Conservation (phyloP, 805 yeast species). For the Starmerella floricola region DNA sequence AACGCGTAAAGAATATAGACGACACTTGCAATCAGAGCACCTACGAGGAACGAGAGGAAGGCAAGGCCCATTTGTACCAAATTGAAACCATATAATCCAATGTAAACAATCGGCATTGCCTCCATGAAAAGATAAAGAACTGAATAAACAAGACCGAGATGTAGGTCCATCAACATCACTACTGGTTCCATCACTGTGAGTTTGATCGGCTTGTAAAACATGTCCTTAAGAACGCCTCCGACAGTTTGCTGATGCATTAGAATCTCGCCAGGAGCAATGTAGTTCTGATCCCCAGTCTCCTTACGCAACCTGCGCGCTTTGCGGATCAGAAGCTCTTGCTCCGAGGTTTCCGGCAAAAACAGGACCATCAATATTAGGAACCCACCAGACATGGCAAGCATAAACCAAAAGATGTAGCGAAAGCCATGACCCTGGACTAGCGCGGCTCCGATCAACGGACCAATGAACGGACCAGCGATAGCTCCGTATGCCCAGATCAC, state of each 20-base stretch:
- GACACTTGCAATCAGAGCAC: conserved; percentile 33
- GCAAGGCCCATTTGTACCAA: conserved; percentile 38
- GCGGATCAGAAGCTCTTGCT: conserved; percentile 35
- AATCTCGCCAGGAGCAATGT: conserved; percentile 18
- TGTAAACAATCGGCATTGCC: conserved; percentile 47
- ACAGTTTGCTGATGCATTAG: conserved; percentile 1
- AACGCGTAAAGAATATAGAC: conserved; percentile 7
- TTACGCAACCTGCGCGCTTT: conserved; percentile 40
- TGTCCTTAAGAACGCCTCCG: conserved; percentile 11
- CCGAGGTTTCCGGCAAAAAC: conserved; percentile 41
- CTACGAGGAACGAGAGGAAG: conserved; percentile 38
- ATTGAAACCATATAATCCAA: conserved; percentile 36
- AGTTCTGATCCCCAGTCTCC: conserved; percentile 27
- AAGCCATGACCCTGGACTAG: conserved; percentile 37
- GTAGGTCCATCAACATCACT: conserved; percentile 41
- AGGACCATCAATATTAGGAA: conserved; percentile 30
- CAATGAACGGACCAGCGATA: conserved; percentile 43
- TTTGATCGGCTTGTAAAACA: conserved; percentile 32
- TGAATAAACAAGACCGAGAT: conserved; percentile 43
- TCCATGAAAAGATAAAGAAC: conserved; percentile 47
- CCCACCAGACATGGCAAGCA: conserved; percentile 33
- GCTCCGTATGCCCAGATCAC: conserved; percentile 45
- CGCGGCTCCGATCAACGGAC: conserved; percentile 47
- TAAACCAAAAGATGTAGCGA: conserved; percentile 47
- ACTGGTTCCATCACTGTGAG: conserved; percentile 45